Percentiles rank a stretch among this genome's conserved stretches.
These are phyloP conservation scores for Cutaneotrichosporon dermatis DNA, from an alignment of 1,284 basidiomycete genomes.

Conservation along the genomic window DNA sequence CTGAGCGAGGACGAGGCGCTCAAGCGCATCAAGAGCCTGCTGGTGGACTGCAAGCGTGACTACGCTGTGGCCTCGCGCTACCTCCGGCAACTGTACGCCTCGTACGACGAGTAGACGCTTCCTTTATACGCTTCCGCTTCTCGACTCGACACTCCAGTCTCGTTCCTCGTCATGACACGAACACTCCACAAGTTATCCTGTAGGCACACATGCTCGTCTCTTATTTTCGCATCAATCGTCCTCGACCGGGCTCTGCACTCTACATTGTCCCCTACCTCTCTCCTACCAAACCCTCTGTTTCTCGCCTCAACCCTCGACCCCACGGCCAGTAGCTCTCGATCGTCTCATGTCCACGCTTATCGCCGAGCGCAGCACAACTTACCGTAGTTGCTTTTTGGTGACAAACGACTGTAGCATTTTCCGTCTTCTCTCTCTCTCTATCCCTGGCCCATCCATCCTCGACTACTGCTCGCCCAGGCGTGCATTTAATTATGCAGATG, in stretches of 20 bases:
- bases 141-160: not conserved
- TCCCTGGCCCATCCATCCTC: not conserved
- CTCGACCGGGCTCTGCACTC: no score
- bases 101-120: constrained; percentile 1
- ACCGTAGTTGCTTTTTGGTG: not conserved
- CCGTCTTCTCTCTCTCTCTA: not conserved
- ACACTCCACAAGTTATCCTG: no score
- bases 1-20: constrained; percentile 62
- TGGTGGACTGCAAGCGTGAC: constrained; percentile 57
- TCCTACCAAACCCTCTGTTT: no score
- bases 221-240: no score
- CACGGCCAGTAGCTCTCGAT: no score
- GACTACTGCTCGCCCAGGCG: not conserved
- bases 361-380: not conserved
- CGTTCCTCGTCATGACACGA: not conserved
- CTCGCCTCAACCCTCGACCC: no score
- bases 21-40: constrained; percentile 56
- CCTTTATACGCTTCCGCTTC: no score
- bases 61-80: constrained; percentile 58
- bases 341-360: not conserved
- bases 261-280: no score
- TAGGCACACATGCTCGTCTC: no score
- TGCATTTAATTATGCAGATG: constrained; percentile 15
- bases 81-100: constrained; percentile 54
- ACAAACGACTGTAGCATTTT: constrained; percentile 3